Percentiles rank a stretch among this genome's conserved stretches.
These are phyloP conservation scores for Clitocybe nebularis DNA, from an alignment of 1,284 basidiomycete species.

Conservation along the genomic window DNA sequence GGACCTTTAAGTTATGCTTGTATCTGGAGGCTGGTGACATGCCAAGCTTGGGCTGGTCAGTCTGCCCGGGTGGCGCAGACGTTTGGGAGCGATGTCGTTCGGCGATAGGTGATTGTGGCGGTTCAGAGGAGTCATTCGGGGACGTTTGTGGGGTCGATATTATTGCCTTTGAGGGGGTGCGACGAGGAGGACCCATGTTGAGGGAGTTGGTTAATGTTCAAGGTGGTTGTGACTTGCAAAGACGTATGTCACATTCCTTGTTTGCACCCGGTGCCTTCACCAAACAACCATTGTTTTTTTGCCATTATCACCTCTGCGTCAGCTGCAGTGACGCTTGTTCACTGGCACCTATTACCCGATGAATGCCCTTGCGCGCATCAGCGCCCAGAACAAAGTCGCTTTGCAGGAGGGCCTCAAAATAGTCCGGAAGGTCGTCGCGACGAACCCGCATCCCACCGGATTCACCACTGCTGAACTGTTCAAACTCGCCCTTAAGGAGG, in stretches of 20 bases:
- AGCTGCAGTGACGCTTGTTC: background rate
- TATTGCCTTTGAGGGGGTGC: slow-evolving; percentile 15
- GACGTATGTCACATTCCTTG: slow-evolving; percentile 5
- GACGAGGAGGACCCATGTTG: slow-evolving; percentile 28
- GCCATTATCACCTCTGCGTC: background rate
- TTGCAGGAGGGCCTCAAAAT: slow-evolving; percentile 31
- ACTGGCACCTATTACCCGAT: slow-evolving; percentile 2
- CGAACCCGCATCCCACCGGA: slow-evolving; percentile 25
- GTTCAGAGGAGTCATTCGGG: slow-evolving; percentile 9
- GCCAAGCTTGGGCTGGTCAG: slow-evolving; percentile 28
- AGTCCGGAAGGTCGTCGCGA: slow-evolving; percentile 31
- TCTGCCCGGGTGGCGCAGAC: slow-evolving; percentile 18
- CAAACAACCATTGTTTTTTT: slow-evolving; percentile 20
- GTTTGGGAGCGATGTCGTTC: slow-evolving; percentile 18
- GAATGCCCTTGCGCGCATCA: slow-evolving; percentile 14
- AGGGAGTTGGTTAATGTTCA: slow-evolving; percentile 9
- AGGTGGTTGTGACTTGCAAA: slow-evolving; percentile 5
- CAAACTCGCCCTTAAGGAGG: slow-evolving; percentile 33
- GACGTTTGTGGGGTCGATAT: slow-evolving; percentile 7
- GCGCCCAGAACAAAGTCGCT: slow-evolving; percentile 21
- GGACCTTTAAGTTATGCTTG: slow-evolving; percentile 78
- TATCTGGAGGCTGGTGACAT: slow-evolving; percentile 61
- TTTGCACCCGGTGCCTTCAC: background rate
- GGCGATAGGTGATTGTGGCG: slow-evolving; percentile 15
- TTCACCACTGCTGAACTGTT: slow-evolving; percentile 41